Evolutionary conservation across 2,329 filamentous ascomycete genomes (phyloP).

Genomic region (Colletotrichum lindemuthianum): DNA sequence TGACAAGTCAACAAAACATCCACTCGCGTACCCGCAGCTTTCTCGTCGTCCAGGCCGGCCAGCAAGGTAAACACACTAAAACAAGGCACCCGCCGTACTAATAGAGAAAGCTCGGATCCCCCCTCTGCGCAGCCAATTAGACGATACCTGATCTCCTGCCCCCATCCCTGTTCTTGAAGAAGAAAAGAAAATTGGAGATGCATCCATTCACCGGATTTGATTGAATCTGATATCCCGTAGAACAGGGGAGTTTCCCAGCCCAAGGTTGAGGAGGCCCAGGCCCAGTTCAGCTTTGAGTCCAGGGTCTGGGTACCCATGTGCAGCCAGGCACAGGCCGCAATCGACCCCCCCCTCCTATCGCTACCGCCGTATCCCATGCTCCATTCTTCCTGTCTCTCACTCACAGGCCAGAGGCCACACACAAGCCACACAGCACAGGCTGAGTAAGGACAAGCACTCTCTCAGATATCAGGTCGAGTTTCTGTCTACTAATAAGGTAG

Average conservation of each 20-base stretch:
- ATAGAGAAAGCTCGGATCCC: conserved; percentile 19
- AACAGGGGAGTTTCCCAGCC: too few species aligned
- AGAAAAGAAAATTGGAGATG: neutral
- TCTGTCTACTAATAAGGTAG: too few species aligned
- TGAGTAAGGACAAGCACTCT: too few species aligned
- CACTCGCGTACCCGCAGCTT: neutral
- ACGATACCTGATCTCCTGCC: too few species aligned
- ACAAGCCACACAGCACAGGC: too few species aligned
- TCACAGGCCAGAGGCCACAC: too few species aligned
- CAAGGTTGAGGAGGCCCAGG: too few species aligned
- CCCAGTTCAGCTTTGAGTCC: too few species aligned
- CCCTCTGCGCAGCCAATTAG: conserved; percentile 1
- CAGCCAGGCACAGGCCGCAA: neutral
- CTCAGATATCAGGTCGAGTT: too few species aligned
- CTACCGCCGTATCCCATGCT: too few species aligned
- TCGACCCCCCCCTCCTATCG: neutral
- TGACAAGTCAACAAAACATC: neutral
- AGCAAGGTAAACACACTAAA: conserved; percentile 19
- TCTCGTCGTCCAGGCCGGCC: neutral
- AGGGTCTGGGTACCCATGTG: too few species aligned
- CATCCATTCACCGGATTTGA: neutral
- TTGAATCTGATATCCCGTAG: neutral
- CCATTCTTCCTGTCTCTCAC: too few species aligned
- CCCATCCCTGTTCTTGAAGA: neutral
- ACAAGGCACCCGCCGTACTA: conserved; percentile 9